Base-by-base conservation (phyloP, 148 eudicot genomes). In the Arctostaphylos glauca region DNA sequence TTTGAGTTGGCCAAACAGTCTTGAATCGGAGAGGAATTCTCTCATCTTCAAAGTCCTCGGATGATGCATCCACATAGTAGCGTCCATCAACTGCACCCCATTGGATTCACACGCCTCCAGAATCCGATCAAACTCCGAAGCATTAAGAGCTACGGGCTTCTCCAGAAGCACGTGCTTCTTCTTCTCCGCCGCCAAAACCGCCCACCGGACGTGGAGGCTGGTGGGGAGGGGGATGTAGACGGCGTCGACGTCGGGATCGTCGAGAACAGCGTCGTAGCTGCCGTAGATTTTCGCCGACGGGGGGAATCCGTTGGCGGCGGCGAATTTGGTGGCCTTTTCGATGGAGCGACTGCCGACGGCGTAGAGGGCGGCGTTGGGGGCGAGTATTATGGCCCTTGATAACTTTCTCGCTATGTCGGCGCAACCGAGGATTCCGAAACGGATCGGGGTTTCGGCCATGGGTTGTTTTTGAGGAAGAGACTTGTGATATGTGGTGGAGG, bases 11-110 rank as follows among this genome's bases (percentile, higher is more conserved):
- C 79, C 79, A 25, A 76, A 76, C 16, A 15, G 46, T 4, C 38
- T 16, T 1, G 46, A 14, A 77, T 77, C 80, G 16, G 80, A 54
- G 5, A 77, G 62, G 12, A 77, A 77, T 9, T 53, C 80, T 5
- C 5, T 54, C 80, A 77, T 77, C 64, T 77, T 38, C 5, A 5
- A 48, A 0, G 80, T 54, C 47, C 80, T 25, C 2, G 80, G 64
- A 38, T 77, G 46, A 9, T 77, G 80, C 47, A 77, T 38, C 80
- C 80, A 77, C 80, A 77, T 77, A 21, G 80, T 77, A 54, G 23
- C 21, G 6, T 77, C 80, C 80, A 77, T 54, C 47, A 54, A 16
- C 80, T 77, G 80, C 38, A 77, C 80, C 3, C 80, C 80, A 54
- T 54, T 54, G 41, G 80, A 14, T 73, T 73, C 76, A 16, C 78